Percentiles rank a stretch among this genome's conserved stretches.
These are phyloP conservation scores for Neurospora sp. DNA, from an alignment of 495 filamentous ascomycete species.

Conservation along the genomic window DNA sequence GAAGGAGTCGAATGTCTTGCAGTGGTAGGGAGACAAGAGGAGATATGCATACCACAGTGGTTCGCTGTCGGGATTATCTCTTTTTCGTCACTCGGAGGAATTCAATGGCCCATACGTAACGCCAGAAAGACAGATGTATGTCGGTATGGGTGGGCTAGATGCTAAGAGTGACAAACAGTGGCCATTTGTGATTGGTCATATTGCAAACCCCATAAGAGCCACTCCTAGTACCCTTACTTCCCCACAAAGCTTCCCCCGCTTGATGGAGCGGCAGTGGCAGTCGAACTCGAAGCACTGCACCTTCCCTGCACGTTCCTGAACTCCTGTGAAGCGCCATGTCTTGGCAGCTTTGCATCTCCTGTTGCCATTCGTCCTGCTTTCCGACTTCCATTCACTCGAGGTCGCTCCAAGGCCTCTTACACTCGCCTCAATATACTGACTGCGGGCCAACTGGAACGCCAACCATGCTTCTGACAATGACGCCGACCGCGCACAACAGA, in stretches of 20 bases:
- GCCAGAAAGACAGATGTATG: not conserved
- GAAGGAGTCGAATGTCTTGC: not conserved
- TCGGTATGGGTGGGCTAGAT: not conserved
- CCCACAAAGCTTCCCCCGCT: not conserved
- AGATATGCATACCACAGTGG: not conserved
- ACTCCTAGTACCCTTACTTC: not conserved
- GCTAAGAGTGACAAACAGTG: not conserved
- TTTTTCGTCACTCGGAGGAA: not conserved
- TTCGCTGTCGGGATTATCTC: not conserved
- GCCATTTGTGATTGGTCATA: not conserved
- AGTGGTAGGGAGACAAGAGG: not conserved
- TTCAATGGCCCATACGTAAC: not conserved
- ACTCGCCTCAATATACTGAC: not conserved
- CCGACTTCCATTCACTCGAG: not conserved
- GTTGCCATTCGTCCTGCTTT: not conserved
- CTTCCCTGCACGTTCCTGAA: not conserved
- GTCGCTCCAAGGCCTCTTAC: not conserved
- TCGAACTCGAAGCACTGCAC: not conserved
- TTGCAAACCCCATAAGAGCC: not conserved
- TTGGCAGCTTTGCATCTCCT: not conserved
- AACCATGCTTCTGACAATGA: not conserved
- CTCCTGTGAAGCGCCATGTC: not conserved
- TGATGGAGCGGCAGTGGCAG: not conserved
- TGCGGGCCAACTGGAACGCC: not conserved
- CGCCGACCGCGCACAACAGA: not conserved